Percentiles rank a stretch among this genome's conserved stretches.
Evolutionary conservation across 1,284 basidiomycete species (phyloP).

Genomic region (Volvariella surrecta): DNA sequence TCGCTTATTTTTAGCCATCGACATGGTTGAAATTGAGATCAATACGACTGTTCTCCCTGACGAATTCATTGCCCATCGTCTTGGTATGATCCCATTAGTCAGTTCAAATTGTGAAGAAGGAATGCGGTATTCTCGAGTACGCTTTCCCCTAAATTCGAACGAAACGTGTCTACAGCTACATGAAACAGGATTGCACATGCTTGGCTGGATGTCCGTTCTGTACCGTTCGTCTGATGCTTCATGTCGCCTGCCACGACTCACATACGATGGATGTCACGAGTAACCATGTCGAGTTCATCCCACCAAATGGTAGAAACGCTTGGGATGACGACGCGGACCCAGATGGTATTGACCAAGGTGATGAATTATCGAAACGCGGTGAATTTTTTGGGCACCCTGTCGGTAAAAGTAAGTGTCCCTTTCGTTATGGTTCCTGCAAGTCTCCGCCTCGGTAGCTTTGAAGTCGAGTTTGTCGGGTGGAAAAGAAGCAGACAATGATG

Average conservation of each 20-base stretch:
- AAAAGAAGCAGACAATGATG: neutral
- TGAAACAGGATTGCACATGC: conserved; percentile 76
- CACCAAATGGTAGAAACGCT: conserved; percentile 14
- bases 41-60: conserved; percentile 96
- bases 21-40: conserved; percentile 88
- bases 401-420: conserved; percentile 59
- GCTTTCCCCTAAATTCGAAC: conserved; percentile 15
- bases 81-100: conserved; percentile 90
- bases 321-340: conserved; percentile 25
- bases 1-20: conserved; percentile 65
- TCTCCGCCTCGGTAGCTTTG: neutral
- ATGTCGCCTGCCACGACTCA: conserved; percentile 62
- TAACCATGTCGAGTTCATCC: conserved; percentile 59
- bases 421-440: neutral
- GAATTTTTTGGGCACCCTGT: conserved; percentile 82
- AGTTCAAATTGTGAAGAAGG: conserved; percentile 82
- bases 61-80: conserved; percentile 94
- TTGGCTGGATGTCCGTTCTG: conserved; percentile 73
- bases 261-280: conserved; percentile 79
- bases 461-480: conserved; percentile 1
- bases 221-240: conserved; percentile 68
- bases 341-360: conserved; percentile 39
- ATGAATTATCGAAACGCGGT: conserved; percentile 66
- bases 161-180: neutral
- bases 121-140: conserved; percentile 73